Base-by-base conservation (phyloP, 345 rosid genomes). In the Durio zibethinus region DNA sequence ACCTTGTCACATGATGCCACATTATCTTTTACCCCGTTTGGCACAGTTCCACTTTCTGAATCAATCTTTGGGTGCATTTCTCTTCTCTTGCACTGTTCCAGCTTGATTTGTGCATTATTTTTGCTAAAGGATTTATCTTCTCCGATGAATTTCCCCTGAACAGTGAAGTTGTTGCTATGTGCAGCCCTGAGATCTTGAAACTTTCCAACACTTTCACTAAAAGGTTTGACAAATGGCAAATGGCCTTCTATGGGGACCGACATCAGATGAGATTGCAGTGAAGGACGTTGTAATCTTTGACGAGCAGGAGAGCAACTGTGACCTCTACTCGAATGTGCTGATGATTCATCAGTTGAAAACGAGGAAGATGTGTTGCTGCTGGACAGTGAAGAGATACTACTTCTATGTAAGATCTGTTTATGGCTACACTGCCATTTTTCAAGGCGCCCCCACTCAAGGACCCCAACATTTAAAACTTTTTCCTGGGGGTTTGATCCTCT, bases 391-490 rank as follows among this genome's bases (percentile, higher is more conserved):
- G 82, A 78, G 81, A 89, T 64, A 31, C 84, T 81, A 85, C 25
- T 80, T 80, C 84, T 85, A 10, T 73, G 73, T 7, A 81, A 72
- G 54, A 82, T 35, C 78, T 80, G 89, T 62, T 83, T 87, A 73
- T 89, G 89, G 83, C 79, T 80, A 80, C 75, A 80, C 73, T 91
- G 91, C 98, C 98, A 95, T 80, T 88, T 92, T 79, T 96, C 96
- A 35, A 96, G 89, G 48, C 90, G 93, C 9, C 89, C 83, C 99
- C 98, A 93, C 64, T 92, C 93, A 79, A 96, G 97, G 76, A 96
- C 99, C 82, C 99, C 99, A 75, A 96, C 87, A 50, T 87, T 93
- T 80, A 92, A 81, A 76, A 89, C 85, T 66, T 84, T 90, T 64
- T 91, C 98, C 66, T 85, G 82, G 50, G 76, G 85, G 4, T 81